A percentile compares a stretch with the other conserved stretches of the same genome.
Evolutionary conservation across 306 rosid genomes (phyloP).

Genomic region (Trichosanthes cucumerina): DNA sequence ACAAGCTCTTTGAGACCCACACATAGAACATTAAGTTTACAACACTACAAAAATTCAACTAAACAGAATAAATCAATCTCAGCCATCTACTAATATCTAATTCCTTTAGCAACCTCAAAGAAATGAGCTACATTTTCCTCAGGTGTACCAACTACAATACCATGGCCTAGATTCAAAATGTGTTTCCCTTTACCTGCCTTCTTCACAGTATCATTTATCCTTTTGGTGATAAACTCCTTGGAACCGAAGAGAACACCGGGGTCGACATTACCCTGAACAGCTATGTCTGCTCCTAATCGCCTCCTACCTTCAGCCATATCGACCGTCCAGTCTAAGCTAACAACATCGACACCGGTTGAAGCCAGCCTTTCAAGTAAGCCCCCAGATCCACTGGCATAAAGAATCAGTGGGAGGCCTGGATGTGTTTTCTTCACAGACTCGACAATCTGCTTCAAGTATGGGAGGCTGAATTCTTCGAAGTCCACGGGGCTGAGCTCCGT

Average conservation of each 20-base stretch:
- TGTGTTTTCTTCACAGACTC: constrained; percentile 67
- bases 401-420: constrained; percentile 80
- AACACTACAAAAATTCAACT: constrained; percentile 31
- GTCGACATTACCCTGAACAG: constrained; percentile 94
- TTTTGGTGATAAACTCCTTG: constrained; percentile 64
- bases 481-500: constrained; percentile 89
- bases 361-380: constrained; percentile 90
- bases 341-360: constrained; percentile 77
- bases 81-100: constrained; percentile 77
- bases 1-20: constrained; percentile 49
- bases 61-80: constrained; percentile 56
- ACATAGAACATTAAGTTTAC: constrained; percentile 57
- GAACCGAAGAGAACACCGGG: constrained; percentile 98
- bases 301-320: constrained; percentile 94
- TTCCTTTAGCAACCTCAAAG: constrained; percentile 87
- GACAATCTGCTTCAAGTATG: constrained; percentile 85
- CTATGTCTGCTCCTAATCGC: constrained; percentile 61
- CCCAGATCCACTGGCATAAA: constrained; percentile 95
- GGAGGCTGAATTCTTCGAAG: constrained; percentile 92
- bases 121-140: constrained; percentile 66
- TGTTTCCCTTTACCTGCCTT: constrained; percentile 29
- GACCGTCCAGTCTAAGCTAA: constrained; percentile 97
- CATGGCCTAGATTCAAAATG: constrained; percentile 17
- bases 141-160: constrained; percentile 14
- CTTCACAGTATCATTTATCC: constrained; percentile 75